phyloP scores from a whole-genome alignment of 495 filamentous ascomycete species.

The Aspergillus biplanus region DNA sequence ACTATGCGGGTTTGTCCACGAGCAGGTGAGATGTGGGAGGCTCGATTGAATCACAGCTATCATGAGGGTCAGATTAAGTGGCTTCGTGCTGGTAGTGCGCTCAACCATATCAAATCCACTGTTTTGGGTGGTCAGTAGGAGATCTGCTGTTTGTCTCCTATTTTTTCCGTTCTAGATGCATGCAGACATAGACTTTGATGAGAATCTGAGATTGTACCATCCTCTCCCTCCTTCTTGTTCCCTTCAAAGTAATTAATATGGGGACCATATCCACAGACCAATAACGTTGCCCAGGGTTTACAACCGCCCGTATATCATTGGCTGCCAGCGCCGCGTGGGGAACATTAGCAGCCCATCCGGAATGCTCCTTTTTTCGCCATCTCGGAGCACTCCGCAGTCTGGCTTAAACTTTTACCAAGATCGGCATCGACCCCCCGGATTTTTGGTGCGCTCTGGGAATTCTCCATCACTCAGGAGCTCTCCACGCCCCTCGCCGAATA shows the following conservation, averaged over 20 bases:
- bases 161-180: not conserved
- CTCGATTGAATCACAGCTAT: conserved; percentile 29
- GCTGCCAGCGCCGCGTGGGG: too few species aligned
- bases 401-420: not conserved
- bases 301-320: not conserved
- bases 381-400: not conserved
- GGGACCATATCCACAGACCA: not conserved
- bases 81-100: conserved; percentile 30
- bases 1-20: conserved; percentile 22
- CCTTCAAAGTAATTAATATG: too few species aligned
- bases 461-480: not conserved
- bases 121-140: conserved; percentile 2
- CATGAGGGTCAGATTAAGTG: conserved; percentile 28
- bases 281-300: not conserved
- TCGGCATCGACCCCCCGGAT: not conserved
- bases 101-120: conserved; percentile 51
- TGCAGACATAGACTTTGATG: not conserved
- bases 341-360: not conserved
- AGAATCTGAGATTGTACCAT: not conserved
- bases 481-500: not conserved
- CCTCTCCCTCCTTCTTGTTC: too few species aligned
- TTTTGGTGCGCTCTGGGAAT: not conserved
- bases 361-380: not conserved
- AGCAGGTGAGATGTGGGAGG: conserved; percentile 26
- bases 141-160: not conserved